These are phyloP conservation scores for Pyrenophora tritici-repentis DNA, from an alignment of 2,329 filamentous ascomycete species.

Conservation along the genomic window DNA sequence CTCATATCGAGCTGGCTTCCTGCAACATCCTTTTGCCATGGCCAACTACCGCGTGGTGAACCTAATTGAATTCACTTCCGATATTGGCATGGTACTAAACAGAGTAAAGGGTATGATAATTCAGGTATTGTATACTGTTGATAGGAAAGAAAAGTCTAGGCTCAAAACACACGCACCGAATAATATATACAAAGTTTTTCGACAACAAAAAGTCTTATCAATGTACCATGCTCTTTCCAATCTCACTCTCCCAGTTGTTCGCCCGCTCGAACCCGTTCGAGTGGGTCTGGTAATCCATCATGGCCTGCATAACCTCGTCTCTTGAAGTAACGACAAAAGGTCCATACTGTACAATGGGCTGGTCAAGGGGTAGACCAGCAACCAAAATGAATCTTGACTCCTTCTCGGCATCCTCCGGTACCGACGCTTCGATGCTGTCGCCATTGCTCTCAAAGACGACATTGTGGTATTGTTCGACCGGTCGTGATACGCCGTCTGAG, in stretches of 20 bases:
- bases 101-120: no score
- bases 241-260: constrained; percentile 75
- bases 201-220: constrained; percentile 3
- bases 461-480: constrained; percentile 77
- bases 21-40: no score
- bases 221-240: constrained; percentile 54
- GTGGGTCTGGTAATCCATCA: constrained; percentile 44
- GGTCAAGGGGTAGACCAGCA: constrained; percentile 66
- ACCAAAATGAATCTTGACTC: constrained; percentile 69
- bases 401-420: constrained; percentile 66
- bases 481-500: constrained; percentile 37
- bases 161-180: no score
- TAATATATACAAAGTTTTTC: no score
- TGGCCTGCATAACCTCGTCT: constrained; percentile 47
- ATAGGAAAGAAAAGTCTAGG: no score
- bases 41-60: no score
- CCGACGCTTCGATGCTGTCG: constrained; percentile 73
- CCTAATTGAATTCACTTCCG: no score
- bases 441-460: constrained; percentile 84
- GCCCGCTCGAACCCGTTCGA: constrained; percentile 63
- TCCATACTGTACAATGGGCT: constrained; percentile 49
- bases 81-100: no score
- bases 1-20: no score
- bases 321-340: constrained; percentile 46
- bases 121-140: no score